Conservation (phyloP, 331 rosid species). For the Rosa hybrid region DNA sequence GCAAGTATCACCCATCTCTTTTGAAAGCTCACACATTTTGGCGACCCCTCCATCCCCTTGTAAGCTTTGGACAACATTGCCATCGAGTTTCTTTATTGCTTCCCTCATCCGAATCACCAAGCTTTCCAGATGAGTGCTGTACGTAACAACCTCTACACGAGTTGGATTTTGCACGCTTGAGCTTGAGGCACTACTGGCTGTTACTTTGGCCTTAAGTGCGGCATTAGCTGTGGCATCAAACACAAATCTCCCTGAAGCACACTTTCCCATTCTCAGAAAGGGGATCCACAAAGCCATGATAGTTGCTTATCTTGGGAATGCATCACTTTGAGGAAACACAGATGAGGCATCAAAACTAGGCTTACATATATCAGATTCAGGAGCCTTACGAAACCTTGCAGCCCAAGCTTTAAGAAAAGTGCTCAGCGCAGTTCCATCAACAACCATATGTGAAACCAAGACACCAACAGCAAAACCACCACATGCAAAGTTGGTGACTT, state of each 20-base stretch:
- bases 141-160: slow-evolving; percentile 20
- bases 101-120: slow-evolving; percentile 20
- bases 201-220: slow-evolving; percentile 8
- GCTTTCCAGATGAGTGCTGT: slow-evolving; percentile 23
- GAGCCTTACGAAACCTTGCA: not conserved
- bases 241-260: slow-evolving; percentile 21
- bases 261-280: not conserved
- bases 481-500: slow-evolving; percentile 23
- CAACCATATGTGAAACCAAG: slow-evolving; percentile 23
- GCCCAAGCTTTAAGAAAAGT: slow-evolving; percentile 32
- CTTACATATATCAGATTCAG: not conserved
- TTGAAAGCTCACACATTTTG: not conserved
- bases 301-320: not conserved
- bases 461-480: slow-evolving; percentile 31
- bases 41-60: slow-evolving; percentile 4
- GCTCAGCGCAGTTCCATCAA: slow-evolving; percentile 17
- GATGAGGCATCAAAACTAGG: slow-evolving; percentile 13
- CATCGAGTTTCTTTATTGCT: not conserved
- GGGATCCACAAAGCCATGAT: not conserved
- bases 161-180: not conserved
- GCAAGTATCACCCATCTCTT: not conserved
- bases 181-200: not conserved
- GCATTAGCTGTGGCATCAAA: slow-evolving; percentile 22
- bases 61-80: not conserved
- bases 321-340: not conserved